A percentile compares a stretch with the other conserved stretches of the same genome.
These are phyloP conservation scores for Porcisia hertigi DNA, from an alignment of 208 protist species.

Conservation along the genomic window DNA sequence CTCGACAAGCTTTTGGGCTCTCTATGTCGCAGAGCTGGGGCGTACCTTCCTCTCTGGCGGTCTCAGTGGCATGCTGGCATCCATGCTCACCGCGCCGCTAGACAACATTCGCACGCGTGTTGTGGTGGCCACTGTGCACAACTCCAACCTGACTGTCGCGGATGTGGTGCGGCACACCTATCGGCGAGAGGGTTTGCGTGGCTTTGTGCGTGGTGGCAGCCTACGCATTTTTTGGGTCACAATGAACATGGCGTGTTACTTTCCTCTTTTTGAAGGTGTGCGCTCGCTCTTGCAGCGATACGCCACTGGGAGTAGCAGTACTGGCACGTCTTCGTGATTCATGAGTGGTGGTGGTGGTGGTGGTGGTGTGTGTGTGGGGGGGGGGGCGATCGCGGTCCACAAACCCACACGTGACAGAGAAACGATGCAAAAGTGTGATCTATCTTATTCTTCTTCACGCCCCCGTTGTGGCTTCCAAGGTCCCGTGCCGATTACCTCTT, in stretches of 20 bases:
- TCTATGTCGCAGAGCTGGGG: constrained; percentile 42
- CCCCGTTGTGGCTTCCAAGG: too few relatives aligned
- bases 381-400: too few relatives aligned
- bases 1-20: constrained; percentile 9
- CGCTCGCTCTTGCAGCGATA: constrained; percentile 24
- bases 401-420: background rate
- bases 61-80: constrained; percentile 71
- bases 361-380: background rate
- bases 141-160: constrained; percentile 34
- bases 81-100: constrained; percentile 69
- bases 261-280: constrained; percentile 69
- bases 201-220: constrained; percentile 65
- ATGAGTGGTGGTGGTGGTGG: background rate
- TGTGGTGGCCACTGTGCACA: constrained; percentile 47
- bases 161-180: constrained; percentile 49
- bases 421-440: background rate
- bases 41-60: constrained; percentile 72
- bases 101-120: constrained; percentile 79
- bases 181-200: constrained; percentile 43
- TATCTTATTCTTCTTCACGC: background rate
- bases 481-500: too few relatives aligned
- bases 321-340: background rate
- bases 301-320: background rate
- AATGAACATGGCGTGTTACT: constrained; percentile 80
- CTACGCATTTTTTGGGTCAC: constrained; percentile 83